Evolutionary conservation across 148 eudicot genomes (phyloP).

Genomic region (Vaccinium corymbosum): DNA sequence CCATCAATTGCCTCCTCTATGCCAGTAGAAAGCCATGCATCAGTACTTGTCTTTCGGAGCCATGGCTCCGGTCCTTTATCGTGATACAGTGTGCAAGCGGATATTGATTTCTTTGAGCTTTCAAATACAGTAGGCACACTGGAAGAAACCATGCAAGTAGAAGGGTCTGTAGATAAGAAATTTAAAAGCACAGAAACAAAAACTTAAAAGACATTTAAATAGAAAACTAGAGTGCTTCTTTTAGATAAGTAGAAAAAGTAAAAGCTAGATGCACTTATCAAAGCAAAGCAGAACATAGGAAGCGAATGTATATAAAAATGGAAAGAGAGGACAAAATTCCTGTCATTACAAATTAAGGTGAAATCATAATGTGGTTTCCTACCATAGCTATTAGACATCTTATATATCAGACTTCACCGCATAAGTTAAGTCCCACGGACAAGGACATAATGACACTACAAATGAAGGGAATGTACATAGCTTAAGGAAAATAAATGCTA

Average conservation of each 20-base stretch:
- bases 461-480: background rate
- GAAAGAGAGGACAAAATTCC: background rate
- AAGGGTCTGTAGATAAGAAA: constrained; percentile 59
- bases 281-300: background rate
- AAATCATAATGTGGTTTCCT: background rate
- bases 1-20: constrained; percentile 87
- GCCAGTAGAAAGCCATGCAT: constrained; percentile 97
- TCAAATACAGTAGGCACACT: constrained; percentile 63
- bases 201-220: constrained; percentile 2
- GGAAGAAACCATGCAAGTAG: constrained; percentile 66
- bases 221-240: background rate
- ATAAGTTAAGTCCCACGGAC: background rate
- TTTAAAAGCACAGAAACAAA: background rate
- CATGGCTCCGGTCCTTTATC: constrained; percentile 96
- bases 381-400: background rate
- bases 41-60: constrained; percentile 91
- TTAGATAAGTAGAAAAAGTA: background rate
- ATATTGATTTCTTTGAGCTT: constrained; percentile 56
- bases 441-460: background rate
- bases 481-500: constrained; percentile 2
- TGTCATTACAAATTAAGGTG: background rate
- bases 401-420: background rate
- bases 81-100: constrained; percentile 83
- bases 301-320: background rate
- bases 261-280: background rate